phyloP scores from a whole-genome alignment of 179 eudicot species.

The Actinidia arguta region DNA sequence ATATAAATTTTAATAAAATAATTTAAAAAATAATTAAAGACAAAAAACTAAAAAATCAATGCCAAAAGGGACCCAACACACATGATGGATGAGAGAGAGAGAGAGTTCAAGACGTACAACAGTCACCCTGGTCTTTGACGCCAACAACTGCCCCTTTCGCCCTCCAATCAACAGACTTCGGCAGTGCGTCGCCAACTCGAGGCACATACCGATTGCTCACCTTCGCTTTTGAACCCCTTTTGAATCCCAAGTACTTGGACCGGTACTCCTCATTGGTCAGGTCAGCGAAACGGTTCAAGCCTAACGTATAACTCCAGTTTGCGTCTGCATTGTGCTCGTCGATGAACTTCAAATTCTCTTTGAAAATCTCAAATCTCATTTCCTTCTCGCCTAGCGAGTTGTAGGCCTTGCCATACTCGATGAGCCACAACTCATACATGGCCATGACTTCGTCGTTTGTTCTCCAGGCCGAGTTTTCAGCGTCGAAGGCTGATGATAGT shows the following conservation, averaged over 20 bases:
- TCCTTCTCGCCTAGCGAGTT: constrained; percentile 72
- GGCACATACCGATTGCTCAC: constrained; percentile 35
- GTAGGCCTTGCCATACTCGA: constrained; percentile 51
- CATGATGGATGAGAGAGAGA: neutral
- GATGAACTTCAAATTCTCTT: constrained; percentile 49
- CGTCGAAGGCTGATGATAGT: too few relatives aligned
- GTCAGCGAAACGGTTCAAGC: constrained; percentile 58
- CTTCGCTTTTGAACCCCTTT: constrained; percentile 18
- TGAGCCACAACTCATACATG: constrained; percentile 69
- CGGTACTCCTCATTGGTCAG: constrained; percentile 61
- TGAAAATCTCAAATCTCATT: constrained; percentile 56
- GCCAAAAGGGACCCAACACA: neutral
- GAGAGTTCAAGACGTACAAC: constrained; percentile 2
- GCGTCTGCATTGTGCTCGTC: constrained; percentile 44
- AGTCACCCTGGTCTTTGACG: constrained; percentile 25
- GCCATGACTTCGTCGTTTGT: constrained; percentile 44
- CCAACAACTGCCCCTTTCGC: constrained; percentile 21
- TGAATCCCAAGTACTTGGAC: constrained; percentile 34
- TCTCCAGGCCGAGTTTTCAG: neutral
- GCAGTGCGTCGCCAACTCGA: constrained; percentile 18
- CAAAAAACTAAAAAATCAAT: neutral
- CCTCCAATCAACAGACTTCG: constrained; percentile 31
- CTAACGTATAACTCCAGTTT: constrained; percentile 38
- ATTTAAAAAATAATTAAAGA: neutral
- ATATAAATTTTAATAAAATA: neutral